These are phyloP conservation scores for Psilocybe azurescens DNA, from an alignment of 768 basidiomycete species.

Conservation along the genomic window DNA sequence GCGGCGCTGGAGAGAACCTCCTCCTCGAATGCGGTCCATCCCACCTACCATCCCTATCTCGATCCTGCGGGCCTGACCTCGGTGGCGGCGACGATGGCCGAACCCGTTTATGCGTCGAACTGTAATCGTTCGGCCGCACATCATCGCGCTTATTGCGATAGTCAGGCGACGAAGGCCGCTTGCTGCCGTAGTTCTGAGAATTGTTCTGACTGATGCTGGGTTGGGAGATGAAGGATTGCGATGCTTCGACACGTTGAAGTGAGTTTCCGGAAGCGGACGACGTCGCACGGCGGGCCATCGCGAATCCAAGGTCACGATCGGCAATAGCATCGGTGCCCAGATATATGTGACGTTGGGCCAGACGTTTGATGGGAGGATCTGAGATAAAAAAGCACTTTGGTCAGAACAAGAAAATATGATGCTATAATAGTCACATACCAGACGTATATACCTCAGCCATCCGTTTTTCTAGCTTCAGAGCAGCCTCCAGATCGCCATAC, in stretches of 20 bases:
- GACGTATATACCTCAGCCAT: slow-evolving; percentile 88
- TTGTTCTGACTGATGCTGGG: slow-evolving; percentile 20
- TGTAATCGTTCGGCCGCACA: slow-evolving; percentile 30
- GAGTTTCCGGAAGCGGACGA: slow-evolving; percentile 15
- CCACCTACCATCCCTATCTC: slow-evolving; percentile 37
- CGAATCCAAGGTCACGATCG: slow-evolving; percentile 85
- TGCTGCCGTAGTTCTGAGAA: slow-evolving; percentile 19
- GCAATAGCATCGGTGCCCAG: slow-evolving; percentile 89
- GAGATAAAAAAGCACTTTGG: slow-evolving; percentile 8
- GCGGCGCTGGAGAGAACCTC: slow-evolving; percentile 47
- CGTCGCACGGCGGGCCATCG: slow-evolving; percentile 48
- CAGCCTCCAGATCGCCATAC: slow-evolving; percentile 89
- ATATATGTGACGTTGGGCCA: slow-evolving; percentile 87
- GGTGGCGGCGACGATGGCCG: slow-evolving; percentile 31
- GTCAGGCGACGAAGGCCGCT: slow-evolving; percentile 45
- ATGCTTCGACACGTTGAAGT: slow-evolving; percentile 41
- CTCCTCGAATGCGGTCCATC: slow-evolving; percentile 49
- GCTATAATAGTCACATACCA: slow-evolving; percentile 52
- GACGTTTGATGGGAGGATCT: slow-evolving; percentile 92
- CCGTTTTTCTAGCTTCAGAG: slow-evolving; percentile 88
- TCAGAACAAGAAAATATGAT: background rate
- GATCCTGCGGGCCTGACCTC: background rate
- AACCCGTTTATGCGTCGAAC: slow-evolving; percentile 39
- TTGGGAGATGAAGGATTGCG: slow-evolving; percentile 31
- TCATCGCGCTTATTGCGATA: slow-evolving; percentile 37